Evolutionary conservation across 805 yeast species (phyloP), one percentile per base, ranked within the genome.

Genomic region (Metschnikowia anglica): DNA sequence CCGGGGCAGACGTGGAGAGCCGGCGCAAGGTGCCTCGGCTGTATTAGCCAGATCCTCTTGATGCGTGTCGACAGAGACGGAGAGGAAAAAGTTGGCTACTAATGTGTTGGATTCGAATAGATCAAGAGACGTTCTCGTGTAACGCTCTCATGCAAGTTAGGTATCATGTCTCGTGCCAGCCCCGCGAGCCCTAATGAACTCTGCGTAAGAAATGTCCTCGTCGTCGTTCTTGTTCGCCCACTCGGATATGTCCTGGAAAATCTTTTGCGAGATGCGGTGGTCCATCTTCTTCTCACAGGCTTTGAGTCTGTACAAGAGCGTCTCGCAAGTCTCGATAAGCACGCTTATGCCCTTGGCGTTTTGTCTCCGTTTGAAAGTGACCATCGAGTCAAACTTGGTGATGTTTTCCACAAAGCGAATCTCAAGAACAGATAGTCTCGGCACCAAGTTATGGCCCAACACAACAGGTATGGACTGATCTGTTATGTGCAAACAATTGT

Each of bases 301-400:
- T 44, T 76, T 70, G 67, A 88, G 72, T 44, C 81, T 68, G 15
- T 65, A 58, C 55, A 83, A 83, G 34, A 88, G 66, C 2, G 70
- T 61, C 55, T 87, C 95, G 61, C 96, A 88, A 17, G 88, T 82
- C 61, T 88, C 96, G 25, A 89, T 72, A 29, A 88, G 60, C 4
- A 89, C 73, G 2, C 78, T 70, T 13, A 74, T 64, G 2, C 73
- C 75, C 27, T 63, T 58, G 26, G 58, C 52, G 41, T 66, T 68
- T 52, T 75, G 82, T 47, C 77, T 62, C 40, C 77, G 62, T 58
- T 81, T 84, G 70, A 81, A 88, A 48, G 74, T 75, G n/a, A 86
- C 81, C 2, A 89, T 61, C 2, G 90, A 83, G 34, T 65, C 70
- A 61, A 85, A 68, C 43, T 83, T 72, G 2, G 80, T 76, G 31